phyloP scores from a whole-genome alignment of 306 rosid genomes.

The Rubus parviflorus region DNA sequence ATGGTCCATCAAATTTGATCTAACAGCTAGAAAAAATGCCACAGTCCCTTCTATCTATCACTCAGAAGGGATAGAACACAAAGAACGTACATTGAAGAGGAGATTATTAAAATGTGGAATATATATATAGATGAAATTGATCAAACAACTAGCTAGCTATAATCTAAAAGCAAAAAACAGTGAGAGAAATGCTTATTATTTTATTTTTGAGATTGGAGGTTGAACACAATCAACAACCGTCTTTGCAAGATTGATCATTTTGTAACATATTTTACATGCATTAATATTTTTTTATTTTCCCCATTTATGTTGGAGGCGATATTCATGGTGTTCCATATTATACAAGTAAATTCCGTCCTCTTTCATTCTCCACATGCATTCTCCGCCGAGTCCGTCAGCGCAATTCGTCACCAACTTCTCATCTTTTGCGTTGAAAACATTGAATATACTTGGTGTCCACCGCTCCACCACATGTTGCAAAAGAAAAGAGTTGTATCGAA shows the following conservation, averaged over 20 bases:
- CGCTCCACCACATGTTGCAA: neutral
- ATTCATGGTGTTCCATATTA: neutral
- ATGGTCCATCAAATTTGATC: too few relatives aligned
- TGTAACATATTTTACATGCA: too few relatives aligned
- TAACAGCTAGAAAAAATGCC: too few relatives aligned
- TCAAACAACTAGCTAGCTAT: too few relatives aligned
- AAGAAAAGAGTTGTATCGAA: neutral
- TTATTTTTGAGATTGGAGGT: neutral
- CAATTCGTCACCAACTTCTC: neutral
- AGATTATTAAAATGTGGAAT: too few relatives aligned
- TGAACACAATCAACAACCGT: too few relatives aligned
- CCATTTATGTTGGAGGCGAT: neutral
- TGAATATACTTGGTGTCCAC: neutral
- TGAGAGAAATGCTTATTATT: neutral
- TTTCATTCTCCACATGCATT: neutral
- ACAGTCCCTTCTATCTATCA: too few relatives aligned
- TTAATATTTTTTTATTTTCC: neutral
- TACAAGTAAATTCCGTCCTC: neutral
- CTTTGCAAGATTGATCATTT: too few relatives aligned
- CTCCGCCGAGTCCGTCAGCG: neutral
- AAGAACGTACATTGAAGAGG: too few relatives aligned
- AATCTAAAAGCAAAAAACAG: too few relatives aligned
- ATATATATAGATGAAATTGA: too few relatives aligned
- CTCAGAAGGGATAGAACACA: too few relatives aligned
- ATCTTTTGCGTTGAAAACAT: neutral